Evolutionary conservation across 192 early-diverging fungal genomes (phyloP), one percentile per base, ranked within the genome.

Genomic region (Entomortierella chlamydospora): DNA sequence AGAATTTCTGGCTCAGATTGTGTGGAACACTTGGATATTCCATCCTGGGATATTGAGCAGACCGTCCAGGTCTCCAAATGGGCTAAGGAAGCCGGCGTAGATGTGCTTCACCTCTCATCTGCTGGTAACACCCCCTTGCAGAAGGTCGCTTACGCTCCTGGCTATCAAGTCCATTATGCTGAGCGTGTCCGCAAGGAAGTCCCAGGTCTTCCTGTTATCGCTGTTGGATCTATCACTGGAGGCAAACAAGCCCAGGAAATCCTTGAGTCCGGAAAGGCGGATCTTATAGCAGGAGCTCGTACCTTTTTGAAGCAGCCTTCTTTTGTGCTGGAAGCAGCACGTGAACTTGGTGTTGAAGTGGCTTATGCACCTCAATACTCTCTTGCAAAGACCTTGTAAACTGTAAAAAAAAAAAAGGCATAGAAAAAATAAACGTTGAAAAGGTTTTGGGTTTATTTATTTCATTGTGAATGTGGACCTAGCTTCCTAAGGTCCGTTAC

Each of bases 21-120:
- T 70, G 70, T 83, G 31, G 87, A 89, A 22, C 50, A 79, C 33
- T 34, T 79, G 39, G 72, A 82, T 1, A 43, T 61, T 2, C 50
- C 67, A 0, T 83, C 84, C 1, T 95, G 93, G 91, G 89, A 92
- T 71, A 68, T 86, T 33, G 88, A 95, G 29, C 94, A 99, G 42
- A 87, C 91, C 13, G 83, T 93, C 2, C 83, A 86, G 68, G 76
- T 95, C 25, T 65, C 90, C n/a, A 81, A 79, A 22, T 63, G 81
- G 31, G 84, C 97, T 9, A 77, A 87, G n/a, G 70, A 63, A 0
- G 82, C 87, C 13, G 96, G 96, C 30, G 93, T 98, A 1, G 97
- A 99, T 81, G 73, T 97, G 17, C 57, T 98, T 43, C 95, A 98
- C 70, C 84, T 87, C 57, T 97, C 95, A 5, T 86, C 90, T 7